These are phyloP conservation scores for Acrodontium crateriforme DNA, from an alignment of 2,329 filamentous ascomycete genomes.

Conservation along the genomic window DNA sequence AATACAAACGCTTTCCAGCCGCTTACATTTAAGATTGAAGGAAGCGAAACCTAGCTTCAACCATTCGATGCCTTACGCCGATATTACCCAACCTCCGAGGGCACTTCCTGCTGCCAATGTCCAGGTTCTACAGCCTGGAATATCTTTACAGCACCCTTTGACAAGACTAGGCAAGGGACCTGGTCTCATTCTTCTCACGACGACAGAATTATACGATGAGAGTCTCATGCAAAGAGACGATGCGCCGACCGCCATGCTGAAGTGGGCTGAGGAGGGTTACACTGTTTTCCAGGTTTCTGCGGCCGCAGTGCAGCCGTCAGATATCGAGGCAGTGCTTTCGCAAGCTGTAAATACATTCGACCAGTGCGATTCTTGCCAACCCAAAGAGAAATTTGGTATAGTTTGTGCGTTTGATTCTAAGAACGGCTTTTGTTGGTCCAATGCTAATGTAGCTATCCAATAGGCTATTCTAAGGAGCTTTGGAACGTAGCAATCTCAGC, in stretches of 20 bases:
- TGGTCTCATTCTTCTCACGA: constrained; percentile 33
- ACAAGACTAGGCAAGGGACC: constrained; percentile 37
- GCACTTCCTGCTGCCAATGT: no score
- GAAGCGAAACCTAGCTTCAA: no score
- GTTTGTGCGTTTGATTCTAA: constrained; percentile 2
- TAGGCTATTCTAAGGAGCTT: no score
- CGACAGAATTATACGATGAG: constrained; percentile 20
- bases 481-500: not conserved
- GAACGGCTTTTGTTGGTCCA: no score
- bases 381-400: constrained; percentile 1
- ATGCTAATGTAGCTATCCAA: no score
- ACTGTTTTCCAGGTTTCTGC: constrained; percentile 41
- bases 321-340: constrained; percentile 7
- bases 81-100: no score
- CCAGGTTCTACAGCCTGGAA: no score
- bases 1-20: no score
- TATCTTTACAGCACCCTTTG: constrained; percentile 35
- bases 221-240: constrained; percentile 23
- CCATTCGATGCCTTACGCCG: no score
- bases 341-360: constrained; percentile 13
- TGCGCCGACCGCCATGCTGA: constrained; percentile 44
- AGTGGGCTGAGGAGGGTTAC: constrained; percentile 62
- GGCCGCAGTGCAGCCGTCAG: constrained; percentile 5
- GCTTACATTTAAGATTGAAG: no score
- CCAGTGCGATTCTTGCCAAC: constrained; percentile 21